Base-by-base conservation (phyloP, 2,329 filamentous ascomycete genomes). In the Purpureocillium takamizusanense region DNA sequence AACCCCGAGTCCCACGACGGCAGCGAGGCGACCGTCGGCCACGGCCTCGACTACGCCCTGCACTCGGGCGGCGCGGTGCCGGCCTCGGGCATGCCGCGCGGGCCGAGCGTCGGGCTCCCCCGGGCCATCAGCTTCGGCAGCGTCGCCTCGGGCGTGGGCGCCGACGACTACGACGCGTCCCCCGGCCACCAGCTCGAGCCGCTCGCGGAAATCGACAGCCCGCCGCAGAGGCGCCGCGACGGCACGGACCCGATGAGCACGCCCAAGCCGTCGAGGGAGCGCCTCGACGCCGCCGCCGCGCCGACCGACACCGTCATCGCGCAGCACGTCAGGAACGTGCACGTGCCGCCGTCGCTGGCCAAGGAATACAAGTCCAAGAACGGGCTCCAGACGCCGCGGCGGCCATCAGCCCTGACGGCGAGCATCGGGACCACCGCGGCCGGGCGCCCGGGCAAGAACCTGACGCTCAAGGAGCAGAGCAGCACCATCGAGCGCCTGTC, bases 391-490 rank as follows among this genome's bases (percentile, higher is more conserved):
- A 85, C 77, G 6, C 75, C 78, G 28, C 61, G 68, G 17, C 73
- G 72, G 46, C 62, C 66, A 10, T 66, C 69, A 42, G 67, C 70
- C 23, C 57, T 66, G 12, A 44, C 47, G 1, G 38, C 53, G n/a
- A 63, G 62, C 15, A 66, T 68, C 4, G 63, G 66, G 8, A 70
- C 72, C 18, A 70, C 70, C 1, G 53, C 52, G 21, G 70, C 70
- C 1, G 53, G 53, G 21, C 70, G 77, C 32, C 70, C 72, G 33
- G 79, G 80, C 15, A 80, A 76, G 52, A 86, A 78, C 49, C 67
- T 98, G 62, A 97, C 92, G 0, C 67, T 98, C 31, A 97, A 95
- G 59, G 92, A 98, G 61, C 92, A 98, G 61, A 95, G 90, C 56
- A 94, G 84, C 62, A 97, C 90, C 12, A 95, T 98, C 46, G 92